Percentiles rank a stretch among this genome's conserved stretches.
phyloP scores from a whole-genome alignment of 805 yeast genomes.

The Cyberlindnera petersonii region DNA sequence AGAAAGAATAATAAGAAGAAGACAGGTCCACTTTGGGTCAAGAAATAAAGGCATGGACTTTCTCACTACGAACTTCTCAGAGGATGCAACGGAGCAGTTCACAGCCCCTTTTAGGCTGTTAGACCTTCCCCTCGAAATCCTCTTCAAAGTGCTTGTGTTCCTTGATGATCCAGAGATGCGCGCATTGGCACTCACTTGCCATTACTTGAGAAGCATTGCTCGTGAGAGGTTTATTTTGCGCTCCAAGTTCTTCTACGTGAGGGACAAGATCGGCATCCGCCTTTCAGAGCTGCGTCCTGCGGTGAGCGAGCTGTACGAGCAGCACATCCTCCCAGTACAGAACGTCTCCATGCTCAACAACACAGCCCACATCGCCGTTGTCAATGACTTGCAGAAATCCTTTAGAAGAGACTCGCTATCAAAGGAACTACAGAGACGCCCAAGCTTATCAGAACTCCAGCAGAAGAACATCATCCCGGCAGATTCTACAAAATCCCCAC shows the following conservation, averaged over 20 bases:
- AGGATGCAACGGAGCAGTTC: slow-evolving; percentile 11
- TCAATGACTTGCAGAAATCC: slow-evolving; percentile 16
- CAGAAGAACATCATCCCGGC: slow-evolving; percentile 19
- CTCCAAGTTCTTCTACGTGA: slow-evolving; percentile 22
- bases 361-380: slow-evolving; percentile 2
- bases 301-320: slow-evolving; percentile 11
- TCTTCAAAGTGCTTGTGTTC: slow-evolving; percentile 22
- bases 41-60: slow-evolving; percentile 25
- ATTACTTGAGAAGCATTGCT: slow-evolving; percentile 16
- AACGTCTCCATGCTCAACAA: slow-evolving; percentile 7
- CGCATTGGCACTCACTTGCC: slow-evolving; percentile 18
- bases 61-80: slow-evolving; percentile 22
- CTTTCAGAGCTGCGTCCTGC: slow-evolving; percentile 17
- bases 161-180: slow-evolving; percentile 25
- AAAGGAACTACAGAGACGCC: slow-evolving; percentile 21
- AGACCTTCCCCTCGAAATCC: slow-evolving; percentile 25
- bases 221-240: slow-evolving; percentile 22
- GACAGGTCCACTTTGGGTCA: too few species aligned
- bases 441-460: slow-evolving; percentile 18
- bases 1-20: background rate
- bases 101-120: slow-evolving; percentile 19
- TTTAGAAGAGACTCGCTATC: slow-evolving; percentile 19
- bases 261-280: slow-evolving; percentile 20
- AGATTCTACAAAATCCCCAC: slow-evolving; percentile 6
- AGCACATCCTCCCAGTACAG: slow-evolving; percentile 20